Base-by-base conservation (phyloP, 2,329 filamentous ascomycete species). In the Fusarium sp. region DNA sequence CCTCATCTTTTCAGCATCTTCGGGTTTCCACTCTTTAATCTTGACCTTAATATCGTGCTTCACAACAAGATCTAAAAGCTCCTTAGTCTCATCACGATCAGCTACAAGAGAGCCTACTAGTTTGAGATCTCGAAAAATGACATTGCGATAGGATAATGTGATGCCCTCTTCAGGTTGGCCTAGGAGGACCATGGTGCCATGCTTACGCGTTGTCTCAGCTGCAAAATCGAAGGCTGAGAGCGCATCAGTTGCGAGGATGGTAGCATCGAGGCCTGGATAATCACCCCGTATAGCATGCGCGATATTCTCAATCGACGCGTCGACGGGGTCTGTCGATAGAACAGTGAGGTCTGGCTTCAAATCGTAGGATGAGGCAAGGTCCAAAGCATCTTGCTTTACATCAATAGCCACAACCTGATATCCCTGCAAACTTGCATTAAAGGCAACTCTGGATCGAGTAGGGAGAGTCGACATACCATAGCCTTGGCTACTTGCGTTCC, bases 371-470 rank as follows among this genome's bases (percentile, higher is more conserved):
- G 36, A 28, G 5, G 50, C 60, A 5, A 65, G 60, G 10, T 54
- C 47, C 3, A 65, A 26, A 1, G 53, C 24, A 19, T 54, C n/a
- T 24, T 65, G 47, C 19, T 58, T 52, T 0, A 47, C 21, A 9
- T 65, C 62, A 3, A 64, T 54, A 10, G 47, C 59, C 4, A 21
- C 62, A 7, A 64, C 53, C 38, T 54, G 21, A 6, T 64, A 65
- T 5, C 59, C 59, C 53, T 64, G 17, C 0, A 2, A 2, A 0
- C 6, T 24, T 17, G 3, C 5, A 11, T 61, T 7, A 54, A 46
- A 14, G 1, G 0, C 6, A 5, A 3, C 4, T 21, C 13, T 2
- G 1, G 2, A 31, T 6, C 3, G 3, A 2, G 13, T 24, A 15
- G 6, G 8, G 9, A 21, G 7, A 7, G 0, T 6, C 5, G 1